Conservation (phyloP, 139 green algal genomes). For the Chlorella sp. region DNA sequence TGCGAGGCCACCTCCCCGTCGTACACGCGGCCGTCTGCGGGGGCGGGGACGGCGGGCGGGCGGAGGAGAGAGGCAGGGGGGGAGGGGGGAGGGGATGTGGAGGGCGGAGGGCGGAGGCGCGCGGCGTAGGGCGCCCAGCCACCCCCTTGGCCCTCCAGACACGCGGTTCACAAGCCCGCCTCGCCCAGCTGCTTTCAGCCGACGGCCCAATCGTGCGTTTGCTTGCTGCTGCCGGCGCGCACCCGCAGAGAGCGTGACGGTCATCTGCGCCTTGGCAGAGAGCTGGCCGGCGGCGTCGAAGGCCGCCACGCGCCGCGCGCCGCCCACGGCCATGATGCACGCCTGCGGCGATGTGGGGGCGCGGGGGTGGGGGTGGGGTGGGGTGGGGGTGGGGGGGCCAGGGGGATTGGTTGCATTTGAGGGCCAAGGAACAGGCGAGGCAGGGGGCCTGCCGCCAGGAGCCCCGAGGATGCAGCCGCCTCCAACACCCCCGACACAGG, state of each 20-base stretch:
- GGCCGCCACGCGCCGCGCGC: constrained; percentile 39
- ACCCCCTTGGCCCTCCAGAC: too few relatives aligned
- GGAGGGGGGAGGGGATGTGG: neutral
- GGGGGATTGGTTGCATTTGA: neutral
- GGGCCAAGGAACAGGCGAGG: neutral
- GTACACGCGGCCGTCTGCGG: constrained; percentile 88
- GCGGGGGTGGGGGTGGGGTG: too few relatives aligned
- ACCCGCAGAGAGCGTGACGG: constrained; percentile 83
- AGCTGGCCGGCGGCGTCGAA: constrained; percentile 39
- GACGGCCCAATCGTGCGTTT: too few relatives aligned
- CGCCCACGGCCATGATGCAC: constrained; percentile 72
- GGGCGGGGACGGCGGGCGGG: too few relatives aligned
- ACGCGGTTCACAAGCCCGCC: too few relatives aligned
- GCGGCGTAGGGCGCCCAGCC: too few relatives aligned
- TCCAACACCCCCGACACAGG: too few relatives aligned
- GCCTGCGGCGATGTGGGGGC: constrained; percentile 44
- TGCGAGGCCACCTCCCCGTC: constrained; percentile 75
- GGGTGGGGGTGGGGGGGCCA: neutral
- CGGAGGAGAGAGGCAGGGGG: neutral
- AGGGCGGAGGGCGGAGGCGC: too few relatives aligned
- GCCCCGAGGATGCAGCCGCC: too few relatives aligned
- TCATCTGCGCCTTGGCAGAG: constrained; percentile 67
- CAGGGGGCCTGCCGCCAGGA: too few relatives aligned
- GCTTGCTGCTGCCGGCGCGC: too few relatives aligned
- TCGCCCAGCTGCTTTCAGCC: too few relatives aligned